Conservation (phyloP, 495 filamentous ascomycete genomes). For the Endocarpon pusillum region DNA sequence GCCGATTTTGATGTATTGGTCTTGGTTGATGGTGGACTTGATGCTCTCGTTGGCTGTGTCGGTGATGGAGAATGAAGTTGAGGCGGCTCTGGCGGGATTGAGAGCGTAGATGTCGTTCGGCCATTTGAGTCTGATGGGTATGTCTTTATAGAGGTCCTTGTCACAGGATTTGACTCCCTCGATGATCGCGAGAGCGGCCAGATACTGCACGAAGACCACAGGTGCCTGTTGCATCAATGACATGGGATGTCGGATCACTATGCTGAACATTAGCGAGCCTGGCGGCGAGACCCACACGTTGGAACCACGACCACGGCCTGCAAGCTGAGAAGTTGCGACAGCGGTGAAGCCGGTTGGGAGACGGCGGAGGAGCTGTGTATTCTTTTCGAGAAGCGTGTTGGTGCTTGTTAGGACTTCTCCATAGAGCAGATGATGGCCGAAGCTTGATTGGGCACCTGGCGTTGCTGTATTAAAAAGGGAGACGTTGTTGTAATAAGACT, state of each 20-base stretch:
- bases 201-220: constrained; percentile 87
- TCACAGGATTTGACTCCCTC: constrained; percentile 72
- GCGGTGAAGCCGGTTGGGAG: constrained; percentile 72
- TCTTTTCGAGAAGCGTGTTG: constrained; percentile 92
- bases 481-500: constrained; percentile 60
- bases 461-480: constrained; percentile 43
- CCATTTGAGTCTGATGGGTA: constrained; percentile 89
- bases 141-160: constrained; percentile 41
- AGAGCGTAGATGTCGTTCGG: constrained; percentile 74
- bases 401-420: constrained; percentile 90
- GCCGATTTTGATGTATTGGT: constrained; percentile 74
- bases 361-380: constrained; percentile 54
- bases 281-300: constrained; percentile 94
- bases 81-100: background rate
- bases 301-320: constrained; percentile 75
- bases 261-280: constrained; percentile 74
- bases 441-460: constrained; percentile 36
- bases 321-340: constrained; percentile 82
- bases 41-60: background rate
- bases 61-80: background rate
- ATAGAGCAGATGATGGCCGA: constrained; percentile 69
- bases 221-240: constrained; percentile 54
- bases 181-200: constrained; percentile 79
- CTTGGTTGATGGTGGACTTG: constrained; percentile 19
- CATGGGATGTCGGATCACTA: constrained; percentile 64